Evolutionary conservation across 75 land plant genomes (phyloP).

Genomic region (Larix kaempferi): DNA sequence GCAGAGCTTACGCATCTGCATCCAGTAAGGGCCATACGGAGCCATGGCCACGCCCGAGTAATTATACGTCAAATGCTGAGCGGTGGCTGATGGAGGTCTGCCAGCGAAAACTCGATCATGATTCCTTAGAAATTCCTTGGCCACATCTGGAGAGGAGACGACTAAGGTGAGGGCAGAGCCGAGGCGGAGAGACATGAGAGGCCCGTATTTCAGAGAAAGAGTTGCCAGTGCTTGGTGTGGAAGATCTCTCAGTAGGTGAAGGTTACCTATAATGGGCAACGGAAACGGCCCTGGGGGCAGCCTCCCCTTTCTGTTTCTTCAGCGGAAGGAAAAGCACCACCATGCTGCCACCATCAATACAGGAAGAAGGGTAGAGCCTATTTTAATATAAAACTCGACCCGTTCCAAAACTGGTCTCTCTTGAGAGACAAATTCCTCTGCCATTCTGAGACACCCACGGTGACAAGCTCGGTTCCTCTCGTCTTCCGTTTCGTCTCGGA

Average conservation of each 20-base stretch:
- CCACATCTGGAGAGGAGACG: constrained; percentile 41
- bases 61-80: constrained; percentile 23
- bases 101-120: constrained; percentile 28
- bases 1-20: constrained; percentile 48
- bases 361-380: no score
- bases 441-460: no score
- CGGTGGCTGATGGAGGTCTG: constrained; percentile 31
- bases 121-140: constrained; percentile 41
- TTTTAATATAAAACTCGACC: no score
- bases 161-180: constrained; percentile 39
- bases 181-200: constrained; percentile 33
- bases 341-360: neutral
- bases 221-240: constrained; percentile 17
- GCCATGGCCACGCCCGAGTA: constrained; percentile 30
- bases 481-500: no score
- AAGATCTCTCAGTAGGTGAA: constrained; percentile 27
- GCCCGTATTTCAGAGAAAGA: constrained; percentile 31
- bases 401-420: no score
- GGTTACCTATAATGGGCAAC: constrained; percentile 40
- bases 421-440: no score
- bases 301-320: neutral
- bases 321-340: neutral
- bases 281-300: constrained; percentile 30
- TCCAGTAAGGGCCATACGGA: constrained; percentile 53
- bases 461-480: no score